A percentile compares a stretch with the other conserved stretches of the same genome.
Evolutionary conservation across 2,329 filamentous ascomycete genomes (phyloP).

Genomic region (Colletotrichum sp.): DNA sequence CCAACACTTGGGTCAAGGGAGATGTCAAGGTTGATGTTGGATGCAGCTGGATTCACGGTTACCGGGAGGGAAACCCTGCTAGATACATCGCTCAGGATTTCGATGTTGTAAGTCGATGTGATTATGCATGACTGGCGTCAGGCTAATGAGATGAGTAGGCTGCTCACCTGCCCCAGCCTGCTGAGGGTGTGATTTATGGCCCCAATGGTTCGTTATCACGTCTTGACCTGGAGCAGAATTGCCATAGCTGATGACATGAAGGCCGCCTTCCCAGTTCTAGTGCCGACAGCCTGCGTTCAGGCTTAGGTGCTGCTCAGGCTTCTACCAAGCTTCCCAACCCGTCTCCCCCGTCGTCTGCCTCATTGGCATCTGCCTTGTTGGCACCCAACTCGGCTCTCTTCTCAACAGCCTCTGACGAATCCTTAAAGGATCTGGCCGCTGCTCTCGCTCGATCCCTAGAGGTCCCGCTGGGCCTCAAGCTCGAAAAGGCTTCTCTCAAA

Average conservation of each 20-base stretch:
- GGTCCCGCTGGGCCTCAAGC: conserved; percentile 15
- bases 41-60: conserved; percentile 19
- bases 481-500: conserved; percentile 17
- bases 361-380: conserved; percentile 10
- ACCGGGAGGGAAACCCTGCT: conserved; percentile 12
- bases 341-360: not conserved
- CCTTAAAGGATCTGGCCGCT: not conserved
- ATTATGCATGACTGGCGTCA: not conserved
- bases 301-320: conserved; percentile 8
- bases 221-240: no score
- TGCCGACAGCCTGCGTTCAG: conserved; percentile 4
- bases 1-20: conserved; percentile 14
- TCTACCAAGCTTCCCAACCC: conserved; percentile 13
- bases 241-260: not conserved
- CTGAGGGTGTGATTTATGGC: conserved; percentile 15
- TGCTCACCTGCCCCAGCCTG: conserved; percentile 9
- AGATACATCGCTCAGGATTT: conserved; percentile 16
- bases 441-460: conserved; percentile 17
- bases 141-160: conserved; percentile 1
- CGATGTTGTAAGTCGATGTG: conserved; percentile 7
- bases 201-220: not conserved
- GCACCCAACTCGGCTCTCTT: not conserved
- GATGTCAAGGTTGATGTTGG: conserved; percentile 16
- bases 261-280: conserved; percentile 8
- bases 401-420: not conserved